Base-by-base conservation (phyloP, 129 eudicot species). In the Tanacetum coccineum region DNA sequence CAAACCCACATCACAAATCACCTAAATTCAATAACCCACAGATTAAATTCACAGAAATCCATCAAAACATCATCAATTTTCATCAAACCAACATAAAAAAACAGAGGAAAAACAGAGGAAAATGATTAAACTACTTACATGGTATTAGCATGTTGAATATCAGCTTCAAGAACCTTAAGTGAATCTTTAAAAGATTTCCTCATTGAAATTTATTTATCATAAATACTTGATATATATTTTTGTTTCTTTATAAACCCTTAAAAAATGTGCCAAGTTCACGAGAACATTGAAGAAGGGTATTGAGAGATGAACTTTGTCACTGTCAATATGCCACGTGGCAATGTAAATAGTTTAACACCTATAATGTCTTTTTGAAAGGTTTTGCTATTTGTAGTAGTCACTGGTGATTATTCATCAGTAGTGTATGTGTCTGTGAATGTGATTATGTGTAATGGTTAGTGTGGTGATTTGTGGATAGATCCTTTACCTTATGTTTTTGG, bases 121-220 rank as follows among this genome's bases (percentile, higher is more conserved):
- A 13, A 1, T 13, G 25, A 15, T 28, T 1, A 14, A 14, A 21
- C 1, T 58, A 32, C 79, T 75, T 59, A 87, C 95, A 87, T 49
- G 62, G 95, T 81, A 76, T 87, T 87, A 60, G 95, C 95, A 69
- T 87, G 95, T 77, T 87, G 95, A 81, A 87, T 87, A 81, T 87
- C 95, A 14, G 95, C 95, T 83, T 83, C 87, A 74, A 87, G 89
- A 32, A 83, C 72, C 79, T 87, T 87, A 78, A 87, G 84, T 69
- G 89, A 87, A 73, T 87, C 95, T 69, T 87, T 87, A 61, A 83
- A 87, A 2, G 95, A 87, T 74, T 71, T 87, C 64, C 81, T 74
- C 89, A 81, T 79, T 44, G 81, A 65, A 45, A 36, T 36, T 7
- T 36, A 36, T 8, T 7, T 36, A 36, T 36, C 42, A 36, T 59